Evolutionary conservation across 2,329 filamentous ascomycete species (phyloP), one percentile per base, ranked within the genome.

Genomic region (Seiridium unicorne): DNA sequence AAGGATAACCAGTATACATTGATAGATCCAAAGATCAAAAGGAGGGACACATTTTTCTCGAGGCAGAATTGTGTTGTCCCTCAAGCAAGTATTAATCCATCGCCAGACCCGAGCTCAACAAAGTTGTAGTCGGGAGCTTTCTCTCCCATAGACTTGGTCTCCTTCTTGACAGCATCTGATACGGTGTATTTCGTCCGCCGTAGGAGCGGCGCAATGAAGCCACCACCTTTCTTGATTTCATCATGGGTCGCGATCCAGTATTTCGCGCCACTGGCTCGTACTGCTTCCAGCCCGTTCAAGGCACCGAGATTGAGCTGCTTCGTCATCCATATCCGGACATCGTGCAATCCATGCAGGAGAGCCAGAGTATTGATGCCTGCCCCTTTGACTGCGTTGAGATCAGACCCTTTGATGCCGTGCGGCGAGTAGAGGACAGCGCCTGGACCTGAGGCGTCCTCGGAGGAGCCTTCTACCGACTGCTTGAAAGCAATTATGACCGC

Each of bases 211-310:
- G 83, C 79, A 8, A 89, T 80, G 4, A 89, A 65, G 0, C 86
- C 86, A 0, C 79, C 79, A 0, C 84, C 86, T 57, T 72, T 79
- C 71, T 89, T 89, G 4, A 83, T 74, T 70, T 89, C 87, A 64
- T 89, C 86, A 65, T 90, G 87, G 34, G 87, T 89, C 0, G 80
- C 81, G 18, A 89, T 73, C 87, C 87, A 90, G 66, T 89, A 89
- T 64, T 76, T 81, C 0, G 85, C 83, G 2, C 77, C 74, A 36
- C 84, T 71, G 4, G 80, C 71, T 13, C 77, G 72, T 60, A 85
- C 85, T 3, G 84, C 83, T 60, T 81, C 76, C 13, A 88, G 71
- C 0, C 84, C 87, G 66, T 89, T 89, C 61, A 83, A 76, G 0
- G 81, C 87, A 2, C 87, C 87, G 13, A 89, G 79, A 62, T 89